Evolutionary conservation across 2,329 filamentous ascomycete species (phyloP).

Genomic region (Aspergillus eucalypticola): DNA sequence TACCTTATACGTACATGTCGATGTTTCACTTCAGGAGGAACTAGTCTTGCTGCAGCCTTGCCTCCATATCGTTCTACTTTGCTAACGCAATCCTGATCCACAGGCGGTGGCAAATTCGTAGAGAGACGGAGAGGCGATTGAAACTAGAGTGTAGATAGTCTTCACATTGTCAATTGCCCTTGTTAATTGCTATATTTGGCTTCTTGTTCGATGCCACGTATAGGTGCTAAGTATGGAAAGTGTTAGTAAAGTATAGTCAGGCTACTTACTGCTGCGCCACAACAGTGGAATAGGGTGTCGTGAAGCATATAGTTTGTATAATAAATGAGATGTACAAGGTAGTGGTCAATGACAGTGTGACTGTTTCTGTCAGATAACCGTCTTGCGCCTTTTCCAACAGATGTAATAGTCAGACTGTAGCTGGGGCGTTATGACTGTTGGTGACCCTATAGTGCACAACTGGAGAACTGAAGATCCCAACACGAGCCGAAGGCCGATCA

Average conservation of each 20-base stretch:
- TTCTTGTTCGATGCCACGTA: not conserved
- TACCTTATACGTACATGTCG: not conserved
- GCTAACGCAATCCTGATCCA: constrained; percentile 1
- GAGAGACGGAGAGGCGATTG: not conserved
- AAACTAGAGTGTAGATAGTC: not conserved
- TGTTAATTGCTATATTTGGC: not conserved
- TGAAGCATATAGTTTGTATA: not conserved
- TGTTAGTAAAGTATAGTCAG: no score
- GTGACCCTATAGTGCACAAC: not conserved
- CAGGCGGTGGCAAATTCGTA: constrained; percentile 1
- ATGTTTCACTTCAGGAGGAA: not conserved
- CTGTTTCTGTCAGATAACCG: not conserved
- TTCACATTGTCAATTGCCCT: not conserved
- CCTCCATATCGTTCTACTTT: not conserved
- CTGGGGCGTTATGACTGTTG: not conserved
- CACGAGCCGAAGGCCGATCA: not conserved
- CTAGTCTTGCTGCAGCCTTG: not conserved
- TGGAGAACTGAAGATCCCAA: not conserved
- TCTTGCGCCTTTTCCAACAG: not conserved
- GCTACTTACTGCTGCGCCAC: not conserved
- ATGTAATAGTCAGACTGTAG: not conserved
- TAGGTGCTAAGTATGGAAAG: not conserved
- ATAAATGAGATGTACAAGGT: no score
- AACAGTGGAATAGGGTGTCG: not conserved
- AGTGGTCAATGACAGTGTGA: not conserved